Conservation (phyloP, 139 green algal species). For the Yamagishiella unicocca region DNA sequence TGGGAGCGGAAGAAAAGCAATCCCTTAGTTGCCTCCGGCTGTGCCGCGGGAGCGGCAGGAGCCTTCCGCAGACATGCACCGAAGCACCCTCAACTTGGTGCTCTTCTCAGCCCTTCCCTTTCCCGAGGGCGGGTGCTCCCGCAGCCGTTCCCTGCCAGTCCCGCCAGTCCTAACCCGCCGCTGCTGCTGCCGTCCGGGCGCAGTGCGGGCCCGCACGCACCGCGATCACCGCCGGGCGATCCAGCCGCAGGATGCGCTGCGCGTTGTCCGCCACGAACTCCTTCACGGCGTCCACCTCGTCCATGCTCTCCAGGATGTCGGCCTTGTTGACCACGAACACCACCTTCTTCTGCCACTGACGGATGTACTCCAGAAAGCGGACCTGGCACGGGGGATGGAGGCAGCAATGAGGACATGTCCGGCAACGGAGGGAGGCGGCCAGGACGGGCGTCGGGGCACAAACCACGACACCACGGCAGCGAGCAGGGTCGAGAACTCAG, state of each 20-base stretch:
- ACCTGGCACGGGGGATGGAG: slow-evolving; percentile 56
- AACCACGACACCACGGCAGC: not conserved
- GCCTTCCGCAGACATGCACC: too few relatives aligned
- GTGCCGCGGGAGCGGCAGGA: too few relatives aligned
- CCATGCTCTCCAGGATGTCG: slow-evolving; percentile 80
- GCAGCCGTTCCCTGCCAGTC: too few relatives aligned
- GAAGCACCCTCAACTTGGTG: too few relatives aligned
- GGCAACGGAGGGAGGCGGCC: not conserved
- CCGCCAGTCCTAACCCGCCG: too few relatives aligned
- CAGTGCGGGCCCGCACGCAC: too few relatives aligned
- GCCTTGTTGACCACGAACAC: slow-evolving; percentile 99
- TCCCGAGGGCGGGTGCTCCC: too few relatives aligned
- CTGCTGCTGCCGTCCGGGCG: too few relatives aligned
- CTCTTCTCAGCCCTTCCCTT: too few relatives aligned
- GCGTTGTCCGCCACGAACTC: slow-evolving; percentile 89
- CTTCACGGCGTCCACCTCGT: slow-evolving; percentile 82
- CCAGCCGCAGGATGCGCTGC: slow-evolving; percentile 53
- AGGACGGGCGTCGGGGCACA: not conserved
- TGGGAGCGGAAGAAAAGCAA: not conserved
- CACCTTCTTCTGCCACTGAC: slow-evolving; percentile 98
- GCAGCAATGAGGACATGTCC: not conserved
- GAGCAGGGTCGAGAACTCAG: too few relatives aligned
- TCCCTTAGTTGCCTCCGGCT: too few relatives aligned
- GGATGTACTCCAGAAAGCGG: slow-evolving; percentile 90
- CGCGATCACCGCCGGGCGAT: slow-evolving; percentile 60